Evolutionary conservation across 306 rosid genomes (phyloP).

Genomic region (Pterocarpus santalinus): DNA sequence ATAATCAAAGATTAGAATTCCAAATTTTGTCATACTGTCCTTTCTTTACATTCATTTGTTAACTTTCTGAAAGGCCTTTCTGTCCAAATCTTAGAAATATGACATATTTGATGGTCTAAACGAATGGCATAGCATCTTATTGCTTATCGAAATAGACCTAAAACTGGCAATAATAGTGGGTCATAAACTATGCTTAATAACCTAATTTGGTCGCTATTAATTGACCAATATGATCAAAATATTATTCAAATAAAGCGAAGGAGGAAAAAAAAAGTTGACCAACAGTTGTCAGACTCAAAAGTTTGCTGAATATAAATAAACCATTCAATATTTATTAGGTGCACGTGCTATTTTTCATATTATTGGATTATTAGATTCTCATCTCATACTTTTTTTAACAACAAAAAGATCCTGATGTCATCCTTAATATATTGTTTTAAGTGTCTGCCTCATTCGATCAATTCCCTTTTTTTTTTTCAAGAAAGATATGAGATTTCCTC

Average conservation of each 20-base stretch:
- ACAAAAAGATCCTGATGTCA: too few species aligned
- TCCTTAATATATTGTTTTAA: too few species aligned
- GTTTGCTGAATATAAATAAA: neutral
- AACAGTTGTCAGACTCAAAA: neutral
- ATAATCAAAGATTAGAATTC: conserved; percentile 21
- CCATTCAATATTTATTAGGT: neutral
- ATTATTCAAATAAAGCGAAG: neutral
- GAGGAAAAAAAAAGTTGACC: neutral
- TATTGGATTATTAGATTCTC: neutral
- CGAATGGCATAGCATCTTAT: neutral
- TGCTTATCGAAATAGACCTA: neutral
- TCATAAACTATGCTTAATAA: neutral
- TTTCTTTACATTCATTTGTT: neutral
- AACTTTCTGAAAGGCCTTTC: neutral
- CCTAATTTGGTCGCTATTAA: neutral
- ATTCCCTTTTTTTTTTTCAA: too few species aligned
- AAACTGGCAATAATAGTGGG: neutral
- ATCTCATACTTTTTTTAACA: neutral
- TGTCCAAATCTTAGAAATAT: neutral
- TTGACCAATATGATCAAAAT: neutral
- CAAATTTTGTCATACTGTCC: neutral
- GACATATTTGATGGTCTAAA: conserved; percentile 2
- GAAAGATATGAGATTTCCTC: too few species aligned
- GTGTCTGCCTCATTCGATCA: too few species aligned
- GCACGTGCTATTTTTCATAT: neutral